phyloP scores from a whole-genome alignment of 208 protist genomes.

The Phytomonas serpens region DNA sequence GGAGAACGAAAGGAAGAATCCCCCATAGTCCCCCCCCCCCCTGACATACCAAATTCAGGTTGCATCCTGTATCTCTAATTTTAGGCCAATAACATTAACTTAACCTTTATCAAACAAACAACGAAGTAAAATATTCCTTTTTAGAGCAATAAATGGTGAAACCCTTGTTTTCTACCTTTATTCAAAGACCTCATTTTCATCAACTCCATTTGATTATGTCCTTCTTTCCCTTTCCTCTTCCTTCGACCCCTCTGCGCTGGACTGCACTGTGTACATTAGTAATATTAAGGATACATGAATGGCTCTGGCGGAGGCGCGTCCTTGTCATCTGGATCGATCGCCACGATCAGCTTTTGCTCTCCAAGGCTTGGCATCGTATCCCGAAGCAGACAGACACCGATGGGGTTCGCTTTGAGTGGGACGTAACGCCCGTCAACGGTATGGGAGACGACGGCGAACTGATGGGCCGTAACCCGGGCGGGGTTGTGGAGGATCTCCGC shows the following conservation, averaged over 20 bases:
- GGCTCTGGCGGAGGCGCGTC: slow-evolving; percentile 66
- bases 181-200: slow-evolving; percentile 1
- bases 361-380: slow-evolving; percentile 66
- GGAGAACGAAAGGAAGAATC: neutral
- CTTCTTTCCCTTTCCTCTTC: neutral
- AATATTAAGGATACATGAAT: slow-evolving; percentile 65
- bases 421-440: slow-evolving; percentile 60
- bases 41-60: neutral
- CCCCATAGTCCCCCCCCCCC: neutral
- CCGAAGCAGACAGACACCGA: slow-evolving; percentile 68
- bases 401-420: slow-evolving; percentile 58
- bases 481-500: slow-evolving; percentile 74
- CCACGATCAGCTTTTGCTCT: slow-evolving; percentile 31
- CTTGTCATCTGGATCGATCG: slow-evolving; percentile 32
- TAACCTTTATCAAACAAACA: slow-evolving; percentile 1
- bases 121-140: neutral
- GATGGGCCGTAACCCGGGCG: slow-evolving; percentile 62
- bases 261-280: slow-evolving; percentile 2
- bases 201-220: neutral
- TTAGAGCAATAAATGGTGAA: neutral
- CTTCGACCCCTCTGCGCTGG: neutral
- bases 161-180: neutral
- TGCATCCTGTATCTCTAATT: neutral
- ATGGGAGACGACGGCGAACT: slow-evolving; percentile 63
- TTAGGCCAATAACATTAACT: slow-evolving; percentile 4